Base-by-base conservation (phyloP, 495 filamentous ascomycete genomes). In the Hapsidospora chrysogenum region DNA sequence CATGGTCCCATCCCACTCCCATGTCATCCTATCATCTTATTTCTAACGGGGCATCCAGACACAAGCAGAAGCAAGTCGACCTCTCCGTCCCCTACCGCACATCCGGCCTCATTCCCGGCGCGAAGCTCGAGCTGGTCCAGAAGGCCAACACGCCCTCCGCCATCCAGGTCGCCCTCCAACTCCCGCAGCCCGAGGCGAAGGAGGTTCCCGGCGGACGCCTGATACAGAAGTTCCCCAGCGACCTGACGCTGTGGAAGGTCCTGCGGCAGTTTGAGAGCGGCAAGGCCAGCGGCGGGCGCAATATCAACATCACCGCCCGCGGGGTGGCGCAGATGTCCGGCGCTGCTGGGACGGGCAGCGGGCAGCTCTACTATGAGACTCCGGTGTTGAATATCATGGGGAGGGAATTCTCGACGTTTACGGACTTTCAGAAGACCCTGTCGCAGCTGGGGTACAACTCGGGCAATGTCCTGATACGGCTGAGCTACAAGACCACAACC, bases 51-150 rank as follows among this genome's bases (percentile, higher is more conserved):
- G 21, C 29, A 10, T 13, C 27, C 40, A 85, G 80, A 45, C 64
- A 86, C 45, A 85, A 81, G 49, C 76, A 80, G 45, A 92, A 86
- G 49, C 63, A 72, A 19, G 55, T 97, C 9, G 84, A 95, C 48
- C 66, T 96, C 7, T 86, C 85, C 9, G 69, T 78, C 13, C 74
- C 78, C 22, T 79, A 82, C 53, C 78, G 87, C n/a, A 77, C 87
- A 21, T 81, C 86, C 1, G 85, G 85, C 36, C 74, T 97, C 9
- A 63, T 64, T 4, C 70, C 83, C 11, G 89, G 89, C 19, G 86
- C 89, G 17, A 93, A 92, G 44, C 68, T 97, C 15, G 85, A 97
- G 44, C 78, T 96, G 31, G 76, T 93, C n/a, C 72, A 78, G 40
- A 67, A 73, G 35, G 87, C 84, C 19, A 77, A 73, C 31, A 85